Conservation (phyloP, 768 basidiomycete genomes). For the Cantharellus cinnabarinus region DNA sequence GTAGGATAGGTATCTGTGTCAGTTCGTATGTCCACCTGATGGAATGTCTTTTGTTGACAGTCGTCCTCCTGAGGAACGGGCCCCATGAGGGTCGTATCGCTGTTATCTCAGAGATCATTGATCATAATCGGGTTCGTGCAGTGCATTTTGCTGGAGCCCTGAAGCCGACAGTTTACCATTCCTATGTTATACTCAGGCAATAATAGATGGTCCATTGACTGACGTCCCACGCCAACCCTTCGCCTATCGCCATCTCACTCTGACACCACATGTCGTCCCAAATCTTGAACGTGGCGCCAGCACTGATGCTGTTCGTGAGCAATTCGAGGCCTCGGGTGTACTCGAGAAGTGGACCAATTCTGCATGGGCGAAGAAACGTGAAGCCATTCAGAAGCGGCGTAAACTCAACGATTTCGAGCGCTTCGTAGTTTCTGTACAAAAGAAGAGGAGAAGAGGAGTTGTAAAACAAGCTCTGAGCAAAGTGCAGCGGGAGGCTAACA, state of each 20-base stretch:
- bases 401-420: slow-evolving; percentile 77
- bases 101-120: slow-evolving; percentile 91
- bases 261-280: slow-evolving; percentile 67
- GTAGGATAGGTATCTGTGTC: slow-evolving; percentile 21
- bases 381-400: slow-evolving; percentile 51
- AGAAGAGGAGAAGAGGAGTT: slow-evolving; percentile 67
- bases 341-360: slow-evolving; percentile 80
- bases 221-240: slow-evolving; percentile 81
- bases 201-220: slow-evolving; percentile 86
- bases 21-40: background rate
- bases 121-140: slow-evolving; percentile 85
- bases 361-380: slow-evolving; percentile 73
- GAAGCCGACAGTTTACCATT: background rate
- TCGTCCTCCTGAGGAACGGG: slow-evolving; percentile 85
- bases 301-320: slow-evolving; percentile 62
- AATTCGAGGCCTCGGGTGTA: slow-evolving; percentile 66
- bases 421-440: slow-evolving; percentile 70
- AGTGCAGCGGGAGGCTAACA: slow-evolving; percentile 11
- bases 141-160: background rate
- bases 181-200: slow-evolving; percentile 34
- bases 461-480: slow-evolving; percentile 52
- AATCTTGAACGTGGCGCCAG: slow-evolving; percentile 78
- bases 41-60: slow-evolving; percentile 18
- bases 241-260: slow-evolving; percentile 80
- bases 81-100: slow-evolving; percentile 77